phyloP scores from a whole-genome alignment of 2,329 filamentous ascomycete genomes.

The Pseudocercospora eumusae region DNA sequence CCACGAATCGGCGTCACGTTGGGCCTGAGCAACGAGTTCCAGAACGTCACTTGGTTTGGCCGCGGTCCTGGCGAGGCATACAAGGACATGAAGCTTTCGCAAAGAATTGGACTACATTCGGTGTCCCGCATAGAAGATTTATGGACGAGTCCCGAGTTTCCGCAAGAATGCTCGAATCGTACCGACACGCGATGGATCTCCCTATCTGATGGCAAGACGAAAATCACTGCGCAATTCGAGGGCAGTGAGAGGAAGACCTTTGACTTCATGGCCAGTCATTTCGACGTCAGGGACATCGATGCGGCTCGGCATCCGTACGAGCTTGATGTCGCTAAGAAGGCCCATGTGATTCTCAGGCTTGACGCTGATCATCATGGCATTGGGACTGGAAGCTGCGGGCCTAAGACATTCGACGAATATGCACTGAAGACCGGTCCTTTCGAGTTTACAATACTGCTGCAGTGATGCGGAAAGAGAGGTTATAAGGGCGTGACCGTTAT shows the following conservation, averaged over 20 bases:
- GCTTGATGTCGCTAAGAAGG: conserved; percentile 56
- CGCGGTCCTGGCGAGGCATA: conserved; percentile 67
- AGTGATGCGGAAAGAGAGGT: conserved; percentile 8
- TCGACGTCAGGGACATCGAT: conserved; percentile 56
- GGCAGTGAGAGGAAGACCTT: conserved; percentile 28
- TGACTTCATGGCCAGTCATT: conserved; percentile 59
- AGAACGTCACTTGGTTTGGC: conserved; percentile 61
- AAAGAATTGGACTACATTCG: conserved; percentile 49
- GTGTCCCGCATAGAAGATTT: conserved; percentile 50
- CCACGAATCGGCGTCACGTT: conserved; percentile 65
- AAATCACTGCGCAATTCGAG: conserved; percentile 37
- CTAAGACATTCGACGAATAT: conserved; percentile 50
- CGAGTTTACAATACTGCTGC: conserved; percentile 38
- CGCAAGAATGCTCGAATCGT: conserved; percentile 68
- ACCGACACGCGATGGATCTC: conserved; percentile 61
- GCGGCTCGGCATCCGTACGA: conserved; percentile 65
- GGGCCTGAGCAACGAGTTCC: conserved; percentile 51
- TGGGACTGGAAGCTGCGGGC: conserved; percentile 64
- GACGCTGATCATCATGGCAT: conserved; percentile 65
- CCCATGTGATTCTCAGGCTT: conserved; percentile 59
- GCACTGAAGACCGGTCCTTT: conserved; percentile 42
- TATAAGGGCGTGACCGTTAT: not conserved
- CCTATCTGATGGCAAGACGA: conserved; percentile 23
- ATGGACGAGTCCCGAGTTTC: conserved; percentile 63
- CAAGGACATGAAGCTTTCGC: conserved; percentile 63